A percentile compares a stretch with the other conserved stretches of the same genome.
Evolutionary conservation across 1,139 yeast species (phyloP).

Genomic region (Debaryomycetaceae sp.): DNA sequence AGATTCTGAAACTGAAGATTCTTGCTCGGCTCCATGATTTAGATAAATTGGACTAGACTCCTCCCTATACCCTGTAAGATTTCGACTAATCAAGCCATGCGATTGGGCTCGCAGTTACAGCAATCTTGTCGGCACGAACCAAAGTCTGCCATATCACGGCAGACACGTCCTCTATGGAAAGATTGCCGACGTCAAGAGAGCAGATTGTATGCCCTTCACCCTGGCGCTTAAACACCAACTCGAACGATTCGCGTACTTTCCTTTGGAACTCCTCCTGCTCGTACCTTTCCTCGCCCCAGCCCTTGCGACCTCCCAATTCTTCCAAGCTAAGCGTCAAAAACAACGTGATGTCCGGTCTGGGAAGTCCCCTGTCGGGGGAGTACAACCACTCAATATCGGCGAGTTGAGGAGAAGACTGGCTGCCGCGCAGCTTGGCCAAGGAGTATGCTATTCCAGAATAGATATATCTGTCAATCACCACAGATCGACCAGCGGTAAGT

Average conservation of each 20-base stretch:
- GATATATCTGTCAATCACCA: slow-evolving; percentile 81
- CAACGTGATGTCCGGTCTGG: slow-evolving; percentile 79
- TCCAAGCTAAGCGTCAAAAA: slow-evolving; percentile 62
- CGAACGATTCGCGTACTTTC: slow-evolving; percentile 59
- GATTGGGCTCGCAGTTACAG: too few relatives aligned
- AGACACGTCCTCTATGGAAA: too few relatives aligned
- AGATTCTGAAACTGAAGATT: slow-evolving; percentile 58
- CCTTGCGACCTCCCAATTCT: slow-evolving; percentile 54
- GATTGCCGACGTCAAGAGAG: too few relatives aligned
- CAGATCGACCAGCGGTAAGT: slow-evolving; percentile 50
- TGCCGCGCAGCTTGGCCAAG: slow-evolving; percentile 55
- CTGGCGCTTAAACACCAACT: too few relatives aligned
- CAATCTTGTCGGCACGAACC: too few relatives aligned
- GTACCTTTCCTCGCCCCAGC: slow-evolving; percentile 91
- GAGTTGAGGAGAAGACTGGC: slow-evolving; percentile 16
- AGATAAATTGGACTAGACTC: slow-evolving; percentile 44
- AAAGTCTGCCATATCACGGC: too few relatives aligned
- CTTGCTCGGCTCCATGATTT: slow-evolving; percentile 49
- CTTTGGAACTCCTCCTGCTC: slow-evolving; percentile 72
- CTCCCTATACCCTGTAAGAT: too few relatives aligned
- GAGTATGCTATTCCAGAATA: slow-evolving; percentile 94
- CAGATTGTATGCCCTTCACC: too few relatives aligned
- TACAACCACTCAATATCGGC: slow-evolving; percentile 71
- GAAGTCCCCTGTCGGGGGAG: slow-evolving; percentile 78
- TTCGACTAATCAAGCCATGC: too few relatives aligned